These are phyloP conservation scores for Aeminium ludgeri DNA, from an alignment of 495 filamentous ascomycete genomes.

Conservation along the genomic window DNA sequence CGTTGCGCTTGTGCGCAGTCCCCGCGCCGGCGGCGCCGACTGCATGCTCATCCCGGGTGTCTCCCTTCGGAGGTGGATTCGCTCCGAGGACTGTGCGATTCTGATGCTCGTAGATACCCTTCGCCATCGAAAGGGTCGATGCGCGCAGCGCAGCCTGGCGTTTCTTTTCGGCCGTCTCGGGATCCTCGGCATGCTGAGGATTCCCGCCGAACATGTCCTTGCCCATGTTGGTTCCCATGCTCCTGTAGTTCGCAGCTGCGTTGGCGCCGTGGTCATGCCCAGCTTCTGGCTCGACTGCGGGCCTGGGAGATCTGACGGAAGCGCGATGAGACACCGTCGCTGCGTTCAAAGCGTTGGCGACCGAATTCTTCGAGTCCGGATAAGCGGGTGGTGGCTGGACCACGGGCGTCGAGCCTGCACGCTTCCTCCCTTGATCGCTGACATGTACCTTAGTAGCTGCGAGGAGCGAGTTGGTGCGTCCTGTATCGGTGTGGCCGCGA, in stretches of 20 bases:
- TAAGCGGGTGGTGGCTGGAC: conserved; percentile 26
- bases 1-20: conserved; percentile 24
- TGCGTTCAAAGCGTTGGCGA: conserved; percentile 47
- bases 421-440: conserved; percentile 38
- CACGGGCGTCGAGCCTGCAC: conserved; percentile 49
- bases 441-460: conserved; percentile 51
- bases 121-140: conserved; percentile 75
- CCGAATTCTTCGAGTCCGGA: conserved; percentile 42
- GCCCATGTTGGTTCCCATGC: conserved; percentile 33
- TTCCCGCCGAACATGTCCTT: conserved; percentile 58
- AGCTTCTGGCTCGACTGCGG: conserved; percentile 10
- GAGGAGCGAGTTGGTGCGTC: conserved; percentile 42
- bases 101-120: conserved; percentile 50
- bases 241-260: conserved; percentile 40
- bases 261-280: conserved; percentile 26
- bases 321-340: conserved; percentile 40
- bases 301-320: conserved; percentile 14
- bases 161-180: conserved; percentile 57
- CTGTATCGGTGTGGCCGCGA: conserved; percentile 30
- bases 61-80: background rate
- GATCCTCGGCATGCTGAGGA: conserved; percentile 42
- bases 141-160: conserved; percentile 55
- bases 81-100: conserved; percentile 7
- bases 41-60: conserved; percentile 15
- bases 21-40: conserved; percentile 22